These are phyloP conservation scores for Linnemannia schmuckeri DNA, from an alignment of 192 early-diverging fungal species.

Conservation along the genomic window DNA sequence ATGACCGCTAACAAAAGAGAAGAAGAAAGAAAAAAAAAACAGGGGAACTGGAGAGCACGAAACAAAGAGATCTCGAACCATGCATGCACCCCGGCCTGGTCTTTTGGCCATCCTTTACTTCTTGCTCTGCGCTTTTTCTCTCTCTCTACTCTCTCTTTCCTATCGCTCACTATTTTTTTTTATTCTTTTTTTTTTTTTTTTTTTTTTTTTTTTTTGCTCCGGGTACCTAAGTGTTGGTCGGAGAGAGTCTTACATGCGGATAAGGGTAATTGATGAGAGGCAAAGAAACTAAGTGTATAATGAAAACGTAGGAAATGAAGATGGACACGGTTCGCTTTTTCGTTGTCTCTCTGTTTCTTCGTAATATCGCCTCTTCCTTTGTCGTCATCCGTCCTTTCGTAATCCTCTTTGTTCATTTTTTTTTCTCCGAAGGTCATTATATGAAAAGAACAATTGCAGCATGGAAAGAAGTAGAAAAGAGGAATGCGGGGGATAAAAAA, in stretches of 20 bases:
- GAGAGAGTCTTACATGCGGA: neutral
- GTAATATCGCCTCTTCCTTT: neutral
- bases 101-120: no score
- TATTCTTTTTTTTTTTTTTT: neutral
- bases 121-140: no score
- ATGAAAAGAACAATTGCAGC: neutral
- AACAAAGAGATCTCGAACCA: neutral
- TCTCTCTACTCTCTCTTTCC: no score
- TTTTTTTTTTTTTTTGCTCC: neutral
- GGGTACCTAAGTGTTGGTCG: neutral
- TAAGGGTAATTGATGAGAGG: neutral
- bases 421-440: neutral
- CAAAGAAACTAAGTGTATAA: neutral
- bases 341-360: no score
- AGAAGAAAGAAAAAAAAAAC: neutral
- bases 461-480: neutral
- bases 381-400: neutral
- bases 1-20: neutral
- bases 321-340: neutral
- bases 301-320: neutral
- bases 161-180: neutral
- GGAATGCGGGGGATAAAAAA: slow-evolving; percentile 6
- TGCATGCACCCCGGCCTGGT: slow-evolving; percentile 6
- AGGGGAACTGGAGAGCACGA: slow-evolving; percentile 4
- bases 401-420: neutral